A percentile compares a stretch with the other conserved stretches of the same genome.
These are phyloP conservation scores for Metarhizium humberi DNA, from an alignment of 2,329 filamentous ascomycete species.

Conservation along the genomic window DNA sequence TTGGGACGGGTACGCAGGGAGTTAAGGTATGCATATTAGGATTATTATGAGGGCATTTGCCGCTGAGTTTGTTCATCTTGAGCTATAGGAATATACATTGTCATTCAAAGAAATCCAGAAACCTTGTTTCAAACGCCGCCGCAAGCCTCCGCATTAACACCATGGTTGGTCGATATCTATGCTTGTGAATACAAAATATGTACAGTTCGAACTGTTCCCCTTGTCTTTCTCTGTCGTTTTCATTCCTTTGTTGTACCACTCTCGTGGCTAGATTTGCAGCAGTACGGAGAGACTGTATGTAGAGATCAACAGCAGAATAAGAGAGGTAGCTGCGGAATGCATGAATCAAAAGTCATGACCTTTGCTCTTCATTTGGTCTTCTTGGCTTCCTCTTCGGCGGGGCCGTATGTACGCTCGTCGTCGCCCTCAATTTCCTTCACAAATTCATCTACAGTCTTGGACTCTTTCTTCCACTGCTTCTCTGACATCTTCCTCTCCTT, in stretches of 20 bases:
- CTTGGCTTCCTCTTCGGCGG: slow-evolving; percentile 11
- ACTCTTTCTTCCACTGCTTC: slow-evolving; percentile 70
- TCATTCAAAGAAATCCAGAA: slow-evolving; percentile 7
- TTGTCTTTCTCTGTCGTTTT: background rate
- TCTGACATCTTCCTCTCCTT: slow-evolving; percentile 79
- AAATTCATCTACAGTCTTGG: slow-evolving; percentile 65
- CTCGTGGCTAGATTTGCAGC: background rate
- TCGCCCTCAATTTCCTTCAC: slow-evolving; percentile 59
- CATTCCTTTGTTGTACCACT: background rate
- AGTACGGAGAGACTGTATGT: background rate
- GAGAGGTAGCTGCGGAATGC: background rate
- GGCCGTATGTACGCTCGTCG: slow-evolving; percentile 40
- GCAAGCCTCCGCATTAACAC: background rate
- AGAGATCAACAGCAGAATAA: too few relatives aligned
- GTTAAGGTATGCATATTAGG: slow-evolving; percentile 13
- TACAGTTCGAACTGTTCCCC: background rate
- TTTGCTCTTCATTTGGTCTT: slow-evolving; percentile 6
- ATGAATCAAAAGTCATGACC: background rate
- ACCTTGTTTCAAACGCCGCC: background rate
- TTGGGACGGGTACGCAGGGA: slow-evolving; percentile 7
- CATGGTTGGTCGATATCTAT: background rate
- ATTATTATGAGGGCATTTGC: slow-evolving; percentile 9
- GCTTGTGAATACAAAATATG: background rate
- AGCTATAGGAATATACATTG: slow-evolving; percentile 12
- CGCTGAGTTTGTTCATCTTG: slow-evolving; percentile 2